These are phyloP conservation scores for Marchantia paleacea DNA, from an alignment of 225 moss, liverwort and hornwort species.

Conservation along the genomic window DNA sequence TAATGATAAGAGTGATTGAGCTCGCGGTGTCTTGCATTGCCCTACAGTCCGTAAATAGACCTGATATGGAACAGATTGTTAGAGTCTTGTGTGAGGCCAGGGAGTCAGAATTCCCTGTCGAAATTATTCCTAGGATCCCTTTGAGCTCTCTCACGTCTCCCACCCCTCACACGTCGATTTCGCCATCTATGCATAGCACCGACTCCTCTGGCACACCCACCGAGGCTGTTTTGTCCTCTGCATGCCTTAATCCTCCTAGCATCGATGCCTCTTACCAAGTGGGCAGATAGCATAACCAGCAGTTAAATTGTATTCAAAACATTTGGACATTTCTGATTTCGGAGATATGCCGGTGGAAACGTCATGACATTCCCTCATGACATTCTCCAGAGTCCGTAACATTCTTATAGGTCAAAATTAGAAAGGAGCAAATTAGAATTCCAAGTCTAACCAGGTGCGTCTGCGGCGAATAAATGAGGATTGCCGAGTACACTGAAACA, in stretches of 20 bases:
- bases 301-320: neutral
- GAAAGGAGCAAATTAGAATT: too few relatives aligned
- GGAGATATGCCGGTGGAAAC: too few relatives aligned
- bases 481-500: too few relatives aligned
- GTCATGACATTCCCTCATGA: too few relatives aligned
- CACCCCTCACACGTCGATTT: neutral
- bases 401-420: too few relatives aligned
- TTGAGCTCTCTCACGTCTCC: neutral
- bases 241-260: neutral
- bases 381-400: too few relatives aligned
- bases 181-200: neutral
- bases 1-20: conserved; percentile 25
- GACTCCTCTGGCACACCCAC: too few relatives aligned
- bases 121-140: neutral
- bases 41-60: neutral
- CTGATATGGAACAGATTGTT: conserved; percentile 16
- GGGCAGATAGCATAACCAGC: neutral
- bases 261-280: neutral
- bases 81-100: neutral
- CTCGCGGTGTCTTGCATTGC: conserved; percentile 17
- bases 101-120: neutral
- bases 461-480: too few relatives aligned
- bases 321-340: too few relatives aligned
- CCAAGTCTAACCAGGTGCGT: too few relatives aligned
- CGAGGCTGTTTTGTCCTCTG: neutral